Conservation (phyloP, 2,329 filamentous ascomycete genomes). For the Leptographium flavum region DNA sequence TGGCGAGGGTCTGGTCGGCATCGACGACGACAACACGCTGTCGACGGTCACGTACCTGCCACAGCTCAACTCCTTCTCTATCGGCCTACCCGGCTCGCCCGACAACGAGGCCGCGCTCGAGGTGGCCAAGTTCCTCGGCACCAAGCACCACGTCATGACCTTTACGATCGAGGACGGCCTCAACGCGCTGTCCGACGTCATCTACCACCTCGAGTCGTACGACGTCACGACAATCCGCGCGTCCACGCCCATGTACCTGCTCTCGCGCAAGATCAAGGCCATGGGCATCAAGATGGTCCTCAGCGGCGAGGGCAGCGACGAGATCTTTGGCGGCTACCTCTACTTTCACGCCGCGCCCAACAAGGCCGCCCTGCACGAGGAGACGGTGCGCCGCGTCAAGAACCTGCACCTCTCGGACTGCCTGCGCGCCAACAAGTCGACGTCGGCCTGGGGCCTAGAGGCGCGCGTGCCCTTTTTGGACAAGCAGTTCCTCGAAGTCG, state of each 20-base stretch:
- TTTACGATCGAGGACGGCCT: constrained; percentile 97
- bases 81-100: constrained; percentile 82
- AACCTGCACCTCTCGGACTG: constrained; percentile 95
- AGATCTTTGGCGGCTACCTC: constrained; percentile 96
- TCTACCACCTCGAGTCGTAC: constrained; percentile 94
- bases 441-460: constrained; percentile 93
- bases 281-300: constrained; percentile 99
- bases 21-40: constrained; percentile 82
- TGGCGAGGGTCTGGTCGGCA: constrained; percentile 70
- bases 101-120: constrained; percentile 85
- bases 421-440: constrained; percentile 97
- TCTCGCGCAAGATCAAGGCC: constrained; percentile 97
- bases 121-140: constrained; percentile 92
- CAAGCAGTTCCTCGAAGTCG: constrained; percentile 84
- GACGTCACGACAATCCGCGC: constrained; percentile 98
- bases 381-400: constrained; percentile 88
- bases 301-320: constrained; percentile 89
- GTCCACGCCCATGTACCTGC: constrained; percentile 95
- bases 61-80: constrained; percentile 97
- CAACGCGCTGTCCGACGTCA: constrained; percentile 92
- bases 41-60: constrained; percentile 83
- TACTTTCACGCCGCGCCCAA: constrained; percentile 95
- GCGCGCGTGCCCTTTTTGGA: constrained; percentile 96
- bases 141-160: constrained; percentile 95
- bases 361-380: constrained; percentile 86